phyloP scores from a whole-genome alignment of 345 rosid species.

The Salix exigua region DNA sequence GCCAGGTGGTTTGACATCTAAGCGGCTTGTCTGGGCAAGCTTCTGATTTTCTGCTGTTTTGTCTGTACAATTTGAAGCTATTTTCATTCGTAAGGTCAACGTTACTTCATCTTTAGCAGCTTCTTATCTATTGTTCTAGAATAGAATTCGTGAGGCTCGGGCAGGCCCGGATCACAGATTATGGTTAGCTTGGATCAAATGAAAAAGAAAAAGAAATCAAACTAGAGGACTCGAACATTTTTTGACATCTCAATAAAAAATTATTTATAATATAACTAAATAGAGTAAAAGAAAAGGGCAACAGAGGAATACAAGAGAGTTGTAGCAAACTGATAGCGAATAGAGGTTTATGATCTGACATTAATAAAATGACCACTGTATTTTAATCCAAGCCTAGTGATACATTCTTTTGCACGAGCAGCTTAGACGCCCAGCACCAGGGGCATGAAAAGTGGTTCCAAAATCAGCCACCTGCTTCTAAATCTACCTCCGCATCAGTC shows the following conservation, averaged over 20 bases:
- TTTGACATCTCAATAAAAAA: neutral
- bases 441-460: neutral
- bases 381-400: neutral
- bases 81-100: too few relatives aligned
- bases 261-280: neutral
- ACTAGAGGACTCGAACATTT: neutral
- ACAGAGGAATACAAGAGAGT: neutral
- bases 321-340: neutral
- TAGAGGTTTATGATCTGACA: neutral
- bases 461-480: constrained; percentile 36
- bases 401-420: neutral
- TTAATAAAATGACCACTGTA: neutral
- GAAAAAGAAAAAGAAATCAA: neutral
- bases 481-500: constrained; percentile 68
- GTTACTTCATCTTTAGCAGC: too few relatives aligned
- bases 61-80: too few relatives aligned
- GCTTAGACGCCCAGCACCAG: neutral
- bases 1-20: neutral
- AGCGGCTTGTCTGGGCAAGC: neutral
- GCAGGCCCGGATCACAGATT: too few relatives aligned
- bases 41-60: neutral
- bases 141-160: too few relatives aligned
- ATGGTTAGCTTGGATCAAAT: too few relatives aligned
- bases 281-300: neutral
- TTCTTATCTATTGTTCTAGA: too few relatives aligned